Percentiles rank a stretch among this genome's conserved stretches.
These are phyloP conservation scores for Oryza rufipogon DNA, from an alignment of 176 grass and related monocot species.

Conservation along the genomic window DNA sequence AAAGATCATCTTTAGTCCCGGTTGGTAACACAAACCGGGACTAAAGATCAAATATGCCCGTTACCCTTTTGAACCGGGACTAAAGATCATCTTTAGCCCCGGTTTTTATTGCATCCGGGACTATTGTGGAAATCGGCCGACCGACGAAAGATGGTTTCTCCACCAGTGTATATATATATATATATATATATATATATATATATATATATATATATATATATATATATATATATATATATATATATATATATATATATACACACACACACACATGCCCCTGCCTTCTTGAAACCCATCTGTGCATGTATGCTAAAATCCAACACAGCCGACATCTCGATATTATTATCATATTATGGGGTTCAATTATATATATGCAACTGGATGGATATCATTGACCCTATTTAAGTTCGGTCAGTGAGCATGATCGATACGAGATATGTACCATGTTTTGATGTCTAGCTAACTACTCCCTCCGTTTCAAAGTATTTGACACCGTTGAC, in stretches of 20 bases:
- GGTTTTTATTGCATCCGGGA: too few species aligned
- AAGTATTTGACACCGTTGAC: too few species aligned
- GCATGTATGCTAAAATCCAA: conserved; percentile 39
- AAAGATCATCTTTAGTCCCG: too few species aligned
- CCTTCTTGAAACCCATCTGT: neutral
- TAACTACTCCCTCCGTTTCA: neutral
- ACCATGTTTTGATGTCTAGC: neutral
- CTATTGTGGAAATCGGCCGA: too few species aligned
- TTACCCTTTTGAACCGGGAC: too few species aligned
- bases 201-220: neutral
- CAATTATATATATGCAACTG: neutral
- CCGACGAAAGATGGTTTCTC: too few species aligned
- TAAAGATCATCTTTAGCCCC: too few species aligned
- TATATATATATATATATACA: neutral
- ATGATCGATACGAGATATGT: conserved; percentile 6
- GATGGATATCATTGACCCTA: conserved; percentile 25
- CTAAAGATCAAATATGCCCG: too few species aligned
- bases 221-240: neutral
- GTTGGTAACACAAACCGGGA: too few species aligned
- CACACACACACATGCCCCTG: neutral
- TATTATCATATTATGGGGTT: conserved; percentile 11
- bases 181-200: neutral
- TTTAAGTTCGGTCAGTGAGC: conserved; percentile 38
- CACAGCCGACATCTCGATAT: neutral
- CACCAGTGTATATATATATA: too few species aligned